Conservation (phyloP, 306 rosid species). For the Carpinus viminea region DNA sequence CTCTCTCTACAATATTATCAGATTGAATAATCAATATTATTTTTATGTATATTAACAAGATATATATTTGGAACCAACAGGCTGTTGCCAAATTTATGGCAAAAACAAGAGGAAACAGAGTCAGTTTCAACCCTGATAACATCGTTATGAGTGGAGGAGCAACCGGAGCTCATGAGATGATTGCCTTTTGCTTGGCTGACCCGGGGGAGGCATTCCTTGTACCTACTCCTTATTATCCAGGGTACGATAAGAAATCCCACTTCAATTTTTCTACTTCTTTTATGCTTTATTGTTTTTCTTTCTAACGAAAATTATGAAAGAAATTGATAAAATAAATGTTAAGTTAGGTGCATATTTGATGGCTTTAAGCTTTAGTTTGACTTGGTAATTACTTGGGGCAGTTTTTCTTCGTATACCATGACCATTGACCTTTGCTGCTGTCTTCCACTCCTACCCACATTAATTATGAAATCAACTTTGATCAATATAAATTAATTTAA, state of each 20-base stretch:
- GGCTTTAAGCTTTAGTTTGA: background rate
- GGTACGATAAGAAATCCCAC: constrained; percentile 33
- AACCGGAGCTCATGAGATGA: constrained; percentile 82
- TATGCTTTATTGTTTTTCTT: background rate
- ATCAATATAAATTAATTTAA: background rate
- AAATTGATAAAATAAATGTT: background rate
- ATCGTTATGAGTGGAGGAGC: constrained; percentile 94
- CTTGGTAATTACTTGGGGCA: background rate
- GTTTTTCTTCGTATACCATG: background rate
- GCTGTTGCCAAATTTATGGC: constrained; percentile 83
- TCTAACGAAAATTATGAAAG: background rate
- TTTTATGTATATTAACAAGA: background rate
- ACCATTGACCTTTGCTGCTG: background rate
- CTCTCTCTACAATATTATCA: background rate
- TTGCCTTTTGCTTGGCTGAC: constrained; percentile 79
- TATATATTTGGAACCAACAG: constrained; percentile 35
- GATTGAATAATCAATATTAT: background rate
- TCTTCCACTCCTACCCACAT: background rate
- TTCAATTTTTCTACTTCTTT: background rate
- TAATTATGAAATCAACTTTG: background rate
- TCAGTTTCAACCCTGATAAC: constrained; percentile 63
- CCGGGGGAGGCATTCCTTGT: constrained; percentile 82
- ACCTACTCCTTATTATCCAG: constrained; percentile 87
- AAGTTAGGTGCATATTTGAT: background rate
- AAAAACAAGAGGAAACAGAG: constrained; percentile 67